Conservation (phyloP, 2,329 filamentous ascomycete genomes). For the Pyricularia grisea region DNA sequence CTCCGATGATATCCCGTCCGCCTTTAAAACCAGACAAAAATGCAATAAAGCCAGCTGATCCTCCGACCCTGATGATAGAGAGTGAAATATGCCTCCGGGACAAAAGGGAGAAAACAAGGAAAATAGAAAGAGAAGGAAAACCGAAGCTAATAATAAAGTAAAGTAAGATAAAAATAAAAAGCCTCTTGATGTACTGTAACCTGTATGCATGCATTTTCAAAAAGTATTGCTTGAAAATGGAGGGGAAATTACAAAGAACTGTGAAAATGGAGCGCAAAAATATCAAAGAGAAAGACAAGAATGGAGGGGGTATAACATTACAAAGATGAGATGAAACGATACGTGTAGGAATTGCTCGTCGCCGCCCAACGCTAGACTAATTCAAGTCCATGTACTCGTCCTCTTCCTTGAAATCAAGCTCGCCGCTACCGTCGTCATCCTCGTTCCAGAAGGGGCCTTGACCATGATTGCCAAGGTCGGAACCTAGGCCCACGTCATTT, state of each 20-base stretch:
- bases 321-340: slow-evolving; percentile 1
- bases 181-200: not conserved
- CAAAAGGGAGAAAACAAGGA: not conserved
- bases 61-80: not conserved
- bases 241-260: not conserved
- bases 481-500: slow-evolving; percentile 22
- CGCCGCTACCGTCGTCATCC: slow-evolving; percentile 63
- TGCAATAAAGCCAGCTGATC: not conserved
- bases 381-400: slow-evolving; percentile 61
- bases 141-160: not conserved
- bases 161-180: not conserved
- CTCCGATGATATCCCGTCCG: not conserved
- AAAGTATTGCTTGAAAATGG: not conserved
- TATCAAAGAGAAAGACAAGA: slow-evolving; percentile 8
- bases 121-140: not conserved
- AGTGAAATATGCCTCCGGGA: not conserved
- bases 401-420: slow-evolving; percentile 82
- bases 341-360: not conserved
- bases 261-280: not conserved
- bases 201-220: not conserved
- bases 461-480: slow-evolving; percentile 39
- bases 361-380: not conserved
- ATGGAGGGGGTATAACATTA: slow-evolving; percentile 7
- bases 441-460: slow-evolving; percentile 51
- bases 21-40: not conserved